Evolutionary conservation across 768 basidiomycete genomes (phyloP).

Genomic region (Termitomyces sp.): DNA sequence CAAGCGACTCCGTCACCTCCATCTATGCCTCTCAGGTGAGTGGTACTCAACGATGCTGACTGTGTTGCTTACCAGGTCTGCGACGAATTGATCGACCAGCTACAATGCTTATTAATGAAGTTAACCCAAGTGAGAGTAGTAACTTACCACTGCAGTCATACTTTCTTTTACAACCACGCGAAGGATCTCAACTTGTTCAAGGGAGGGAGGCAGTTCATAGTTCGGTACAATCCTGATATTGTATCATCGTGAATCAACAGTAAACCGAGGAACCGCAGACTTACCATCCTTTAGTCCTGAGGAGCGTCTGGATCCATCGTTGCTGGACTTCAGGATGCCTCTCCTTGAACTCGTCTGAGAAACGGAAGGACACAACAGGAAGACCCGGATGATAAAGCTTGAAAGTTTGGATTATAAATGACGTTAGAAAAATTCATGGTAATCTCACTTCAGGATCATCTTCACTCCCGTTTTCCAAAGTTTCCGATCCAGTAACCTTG

Average conservation of each 20-base stretch:
- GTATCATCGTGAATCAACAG: neutral
- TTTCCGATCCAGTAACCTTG: conserved; percentile 8
- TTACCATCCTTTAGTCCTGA: conserved; percentile 51
- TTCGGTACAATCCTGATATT: conserved; percentile 40
- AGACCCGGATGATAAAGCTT: conserved; percentile 52
- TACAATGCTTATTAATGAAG: conserved; percentile 49
- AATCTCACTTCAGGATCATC: conserved; percentile 49
- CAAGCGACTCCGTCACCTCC: conserved; percentile 58
- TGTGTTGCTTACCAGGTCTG: conserved; percentile 51
- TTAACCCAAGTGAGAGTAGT: conserved; percentile 28
- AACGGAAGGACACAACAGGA: conserved; percentile 63
- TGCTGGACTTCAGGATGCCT: conserved; percentile 55
- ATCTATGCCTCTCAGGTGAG: conserved; percentile 30
- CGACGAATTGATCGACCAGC: conserved; percentile 60
- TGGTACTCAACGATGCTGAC: neutral
- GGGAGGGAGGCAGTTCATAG: conserved; percentile 46
- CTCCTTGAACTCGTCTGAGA: conserved; percentile 51
- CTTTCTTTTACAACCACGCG: conserved; percentile 63
- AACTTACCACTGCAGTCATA: conserved; percentile 41
- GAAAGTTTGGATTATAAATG: conserved; percentile 5
- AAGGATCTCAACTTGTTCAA: conserved; percentile 52
- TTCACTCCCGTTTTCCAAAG: conserved; percentile 32
- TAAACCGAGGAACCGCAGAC: conserved; percentile 25
- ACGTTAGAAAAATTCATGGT: neutral
- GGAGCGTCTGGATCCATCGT: conserved; percentile 50